Base-by-base conservation (phyloP, 768 basidiomycete species). In the Kwoniella heveanensis region DNA sequence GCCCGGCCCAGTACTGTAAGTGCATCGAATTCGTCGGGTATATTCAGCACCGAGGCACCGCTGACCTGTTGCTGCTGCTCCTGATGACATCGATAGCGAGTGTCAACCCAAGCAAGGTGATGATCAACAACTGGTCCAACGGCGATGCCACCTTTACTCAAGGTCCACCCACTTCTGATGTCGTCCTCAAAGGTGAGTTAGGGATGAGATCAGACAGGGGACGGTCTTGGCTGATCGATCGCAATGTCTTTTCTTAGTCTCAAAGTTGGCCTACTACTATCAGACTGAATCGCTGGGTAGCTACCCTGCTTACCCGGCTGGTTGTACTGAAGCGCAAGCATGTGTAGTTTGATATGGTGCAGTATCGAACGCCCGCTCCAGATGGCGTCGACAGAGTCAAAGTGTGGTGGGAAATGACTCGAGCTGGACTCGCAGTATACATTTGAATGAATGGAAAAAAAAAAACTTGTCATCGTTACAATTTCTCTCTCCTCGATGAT, bases 71-170 rank as follows among this genome's bases (percentile, higher is more conserved):
- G n/a, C n/a, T n/a, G n/a, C n/a, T n/a, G n/a, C n/a, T n/a, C n/a
- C n/a, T n/a, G n/a, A n/a, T n/a, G 32, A 50, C 36, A 47, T 15
- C 22, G 12, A 25, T n/a, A 66, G 65, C 58, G 1, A 54, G 64
- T 10, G 56, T 64, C 1, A 64, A 70, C 48, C 61, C 62, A 7
- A 59, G 57, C 17, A 48, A 61, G 15, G 21, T 70, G 21, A 51
- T 66, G 22, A 30, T 70, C 21, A 63, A 70, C 36, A 62, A 70
- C 52, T 66, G 65, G 68, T 60, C 61, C 15, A 63, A 62, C 21
- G 68, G 61, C 1, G 61, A 66, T 48, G 24, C 21, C 9, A 39
- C 27, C 51, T 70, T 66, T 50, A 60, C 65, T 7, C 26, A 37
- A 8, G 60, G 60, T 54, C 68, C 68, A 32, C 68, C 68, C 8